Base-by-base conservation (phyloP, 2,329 filamentous ascomycete genomes). In the Ophiostoma ips region DNA sequence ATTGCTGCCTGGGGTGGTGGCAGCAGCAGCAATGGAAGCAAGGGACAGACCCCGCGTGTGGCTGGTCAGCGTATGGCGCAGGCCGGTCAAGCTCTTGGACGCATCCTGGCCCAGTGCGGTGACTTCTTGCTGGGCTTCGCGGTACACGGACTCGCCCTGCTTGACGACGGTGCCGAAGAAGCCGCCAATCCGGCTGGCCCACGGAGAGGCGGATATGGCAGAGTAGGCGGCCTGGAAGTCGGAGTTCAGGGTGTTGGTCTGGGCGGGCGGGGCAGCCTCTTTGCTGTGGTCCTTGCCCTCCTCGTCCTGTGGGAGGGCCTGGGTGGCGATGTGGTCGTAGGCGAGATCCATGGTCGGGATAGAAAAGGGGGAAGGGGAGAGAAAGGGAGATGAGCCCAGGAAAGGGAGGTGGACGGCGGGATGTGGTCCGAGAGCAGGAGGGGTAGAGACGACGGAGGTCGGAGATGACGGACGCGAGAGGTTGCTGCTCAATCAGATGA, bases 181-280 rank as follows among this genome's bases (percentile, higher is more conserved):
- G 7, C 88, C 90, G 34, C 92, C 90, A 31, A 98, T 79, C 58
- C 77, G 81, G 19, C 84, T 80, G 41, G 90, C 92, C 92, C 92
- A 98, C 11, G 87, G 85, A 59, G 87, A 95, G 57, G 81, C 79
- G 3, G 87, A 90, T 62, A 98, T 86, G 21, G 89, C 89, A 62
- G 87, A 88, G 72, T 96, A 95, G 7, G 90, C 92, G 66, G 95
- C 87, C 67, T 95, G 87, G 55, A 98, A 76, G 61, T 98, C 92
- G 58, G 79, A 76, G 62, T 94, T 94, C 58, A 98, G 75, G 48
- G 82, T 77, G 50, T 68, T 45, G 40, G 31, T 45, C 10, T 33
- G 21, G 40, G 16, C 35, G 16, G 44, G 15, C 8, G 46, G 16
- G 19, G 34, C 34, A 15, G 46, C 24, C n/a, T 48, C 46, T 53